These are phyloP conservation scores for Emergomyces pasteurianus DNA, from an alignment of 2,329 filamentous ascomycete genomes.

Conservation along the genomic window DNA sequence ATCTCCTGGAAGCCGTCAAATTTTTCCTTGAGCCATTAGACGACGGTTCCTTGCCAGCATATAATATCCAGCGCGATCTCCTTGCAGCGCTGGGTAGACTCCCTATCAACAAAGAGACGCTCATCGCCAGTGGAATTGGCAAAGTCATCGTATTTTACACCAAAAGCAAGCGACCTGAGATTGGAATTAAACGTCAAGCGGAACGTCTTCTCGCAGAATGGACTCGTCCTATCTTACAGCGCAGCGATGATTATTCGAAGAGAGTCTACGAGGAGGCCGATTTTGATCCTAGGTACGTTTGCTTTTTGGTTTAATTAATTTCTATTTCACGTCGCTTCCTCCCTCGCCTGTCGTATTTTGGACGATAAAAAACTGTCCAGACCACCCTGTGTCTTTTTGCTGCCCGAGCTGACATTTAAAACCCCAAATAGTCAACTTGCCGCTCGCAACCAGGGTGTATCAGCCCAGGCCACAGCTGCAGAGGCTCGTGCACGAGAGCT, in stretches of 20 bases:
- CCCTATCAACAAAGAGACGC: slow-evolving; percentile 79
- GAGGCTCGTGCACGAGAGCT: slow-evolving; percentile 42
- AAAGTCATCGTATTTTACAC: slow-evolving; percentile 97
- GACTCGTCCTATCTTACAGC: slow-evolving; percentile 87
- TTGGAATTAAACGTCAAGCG: slow-evolving; percentile 82
- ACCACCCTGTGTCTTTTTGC: slow-evolving; percentile 6
- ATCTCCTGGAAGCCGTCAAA: slow-evolving; percentile 85
- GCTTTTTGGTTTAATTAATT: neutral
- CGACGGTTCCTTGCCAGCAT: slow-evolving; percentile 86
- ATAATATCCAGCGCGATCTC: slow-evolving; percentile 93
- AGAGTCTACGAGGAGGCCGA: slow-evolving; percentile 48
- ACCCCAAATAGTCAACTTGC: slow-evolving; percentile 23
- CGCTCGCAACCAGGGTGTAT: slow-evolving; percentile 19
- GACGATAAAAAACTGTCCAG: neutral
- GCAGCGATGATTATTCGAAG: slow-evolving; percentile 91
- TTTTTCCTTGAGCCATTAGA: slow-evolving; percentile 95
- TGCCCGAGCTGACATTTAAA: neutral
- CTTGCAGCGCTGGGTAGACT: slow-evolving; percentile 69
- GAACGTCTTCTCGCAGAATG: slow-evolving; percentile 89
- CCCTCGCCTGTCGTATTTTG: neutral
- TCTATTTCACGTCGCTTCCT: neutral
- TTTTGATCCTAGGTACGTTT: slow-evolving; percentile 45
- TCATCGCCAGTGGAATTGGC: slow-evolving; percentile 85
- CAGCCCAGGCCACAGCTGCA: slow-evolving; percentile 31
- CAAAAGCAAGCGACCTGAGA: slow-evolving; percentile 80